phyloP scores from a whole-genome alignment of 495 filamentous ascomycete genomes.

The Wilcoxina mikolae region DNA sequence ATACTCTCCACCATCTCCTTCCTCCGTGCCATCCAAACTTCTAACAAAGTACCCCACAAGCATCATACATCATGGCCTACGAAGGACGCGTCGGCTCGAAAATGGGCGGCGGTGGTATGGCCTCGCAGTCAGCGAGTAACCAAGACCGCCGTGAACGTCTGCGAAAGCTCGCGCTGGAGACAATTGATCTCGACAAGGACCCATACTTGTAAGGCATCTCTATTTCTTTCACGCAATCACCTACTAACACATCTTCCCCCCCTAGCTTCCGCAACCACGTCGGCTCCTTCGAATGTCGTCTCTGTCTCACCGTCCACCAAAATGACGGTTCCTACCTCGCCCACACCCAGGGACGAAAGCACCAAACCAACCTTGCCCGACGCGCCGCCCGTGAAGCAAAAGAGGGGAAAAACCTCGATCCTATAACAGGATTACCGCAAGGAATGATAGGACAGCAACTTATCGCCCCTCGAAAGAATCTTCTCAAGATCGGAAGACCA shows the following conservation, averaged over 20 bases:
- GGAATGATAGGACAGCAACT: conserved; percentile 58
- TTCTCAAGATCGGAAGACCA: conserved; percentile 93
- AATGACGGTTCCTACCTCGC: conserved; percentile 99
- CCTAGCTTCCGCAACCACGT: conserved; percentile 89
- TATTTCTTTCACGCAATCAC: not conserved
- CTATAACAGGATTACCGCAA: conserved; percentile 56
- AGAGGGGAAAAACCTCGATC: conserved; percentile 64
- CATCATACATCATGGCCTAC: conserved; percentile 43
- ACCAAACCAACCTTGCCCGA: conserved; percentile 96
- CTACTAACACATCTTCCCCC: not conserved
- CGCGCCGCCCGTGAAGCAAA: conserved; percentile 87
- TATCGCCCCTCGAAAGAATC: conserved; percentile 60
- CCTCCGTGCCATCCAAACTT: too few species aligned
- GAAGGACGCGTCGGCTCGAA: conserved; percentile 95
- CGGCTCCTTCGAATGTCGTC: conserved; percentile 92
- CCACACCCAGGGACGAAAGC: conserved; percentile 96
- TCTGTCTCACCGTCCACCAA: conserved; percentile 97
- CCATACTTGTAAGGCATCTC: conserved; percentile 58
- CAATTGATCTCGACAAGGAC: conserved; percentile 98
- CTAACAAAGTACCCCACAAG: too few species aligned
- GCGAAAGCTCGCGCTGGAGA: conserved; percentile 93
- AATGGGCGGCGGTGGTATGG: conserved; percentile 94
- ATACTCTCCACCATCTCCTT: too few species aligned
- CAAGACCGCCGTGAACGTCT: conserved; percentile 94
- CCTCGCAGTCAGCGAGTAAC: conserved; percentile 82